phyloP scores from a whole-genome alignment of 345 rosid genomes.

The Acer negundo region DNA sequence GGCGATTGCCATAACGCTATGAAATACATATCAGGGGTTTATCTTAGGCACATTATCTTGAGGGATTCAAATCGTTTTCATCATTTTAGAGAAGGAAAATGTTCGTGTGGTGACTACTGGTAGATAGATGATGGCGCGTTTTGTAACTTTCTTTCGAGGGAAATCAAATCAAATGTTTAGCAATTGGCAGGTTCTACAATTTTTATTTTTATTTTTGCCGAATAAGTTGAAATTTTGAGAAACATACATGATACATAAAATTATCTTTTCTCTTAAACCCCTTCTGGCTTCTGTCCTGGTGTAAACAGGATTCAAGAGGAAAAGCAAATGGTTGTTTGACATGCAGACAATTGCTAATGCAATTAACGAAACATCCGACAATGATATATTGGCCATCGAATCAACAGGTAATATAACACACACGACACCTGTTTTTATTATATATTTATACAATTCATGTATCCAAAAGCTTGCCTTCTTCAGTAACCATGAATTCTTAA shows the following conservation, averaged over 20 bases:
- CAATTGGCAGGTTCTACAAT: conserved; percentile 12
- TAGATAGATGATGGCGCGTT: no score
- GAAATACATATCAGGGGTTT: conserved; percentile 69
- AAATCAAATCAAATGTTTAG: not conserved
- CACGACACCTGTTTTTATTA: no score
- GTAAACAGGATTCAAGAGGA: not conserved
- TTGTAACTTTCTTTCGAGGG: not conserved
- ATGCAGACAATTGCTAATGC: no score
- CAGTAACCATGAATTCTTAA: no score
- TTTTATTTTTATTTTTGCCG: conserved; percentile 19
- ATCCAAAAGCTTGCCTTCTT: no score
- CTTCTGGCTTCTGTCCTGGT: not conserved
- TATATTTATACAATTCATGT: no score
- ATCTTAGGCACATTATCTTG: conserved; percentile 60
- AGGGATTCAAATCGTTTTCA: conserved; percentile 94
- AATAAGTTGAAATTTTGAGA: not conserved
- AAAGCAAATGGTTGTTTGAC: not conserved
- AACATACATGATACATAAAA: no score
- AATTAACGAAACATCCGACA: no score
- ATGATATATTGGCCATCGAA: not conserved
- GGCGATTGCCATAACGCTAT: conserved; percentile 92
- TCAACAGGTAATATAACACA: not conserved
- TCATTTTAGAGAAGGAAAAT: conserved; percentile 76
- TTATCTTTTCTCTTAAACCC: not conserved
- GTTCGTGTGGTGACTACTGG: conserved; percentile 97